Evolutionary conservation across 768 basidiomycete species (phyloP).

Genomic region (Agaricus sinodeliciosus): DNA sequence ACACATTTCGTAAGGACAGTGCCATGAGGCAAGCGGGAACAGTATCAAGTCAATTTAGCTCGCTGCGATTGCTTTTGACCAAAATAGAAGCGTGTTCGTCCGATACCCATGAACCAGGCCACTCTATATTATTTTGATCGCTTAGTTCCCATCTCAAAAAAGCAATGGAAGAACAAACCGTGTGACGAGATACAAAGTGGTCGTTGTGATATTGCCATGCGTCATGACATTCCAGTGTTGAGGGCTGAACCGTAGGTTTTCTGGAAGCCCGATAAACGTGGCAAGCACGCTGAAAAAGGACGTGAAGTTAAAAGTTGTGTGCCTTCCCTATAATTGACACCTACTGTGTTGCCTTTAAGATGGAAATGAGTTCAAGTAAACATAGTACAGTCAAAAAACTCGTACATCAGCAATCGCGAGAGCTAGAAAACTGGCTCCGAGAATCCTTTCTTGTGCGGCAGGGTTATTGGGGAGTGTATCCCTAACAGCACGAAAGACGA

Average conservation of each 20-base stretch:
- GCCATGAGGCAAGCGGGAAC: background rate
- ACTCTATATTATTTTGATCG: slow-evolving; percentile 23
- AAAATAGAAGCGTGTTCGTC: slow-evolving; percentile 22
- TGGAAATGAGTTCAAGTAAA: background rate
- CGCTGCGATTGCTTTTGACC: slow-evolving; percentile 14
- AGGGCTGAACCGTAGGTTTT: slow-evolving; percentile 41
- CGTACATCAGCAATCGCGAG: slow-evolving; percentile 63
- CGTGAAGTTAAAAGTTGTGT: slow-evolving; percentile 3
- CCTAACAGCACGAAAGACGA: slow-evolving; percentile 65
- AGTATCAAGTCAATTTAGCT: background rate
- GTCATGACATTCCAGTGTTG: slow-evolving; percentile 63
- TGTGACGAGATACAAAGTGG: slow-evolving; percentile 45
- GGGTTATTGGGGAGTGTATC: slow-evolving; percentile 54
- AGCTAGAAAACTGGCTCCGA: slow-evolving; percentile 60
- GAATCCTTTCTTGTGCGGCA: slow-evolving; percentile 60
- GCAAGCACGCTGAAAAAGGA: slow-evolving; percentile 41
- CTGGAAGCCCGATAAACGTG: slow-evolving; percentile 54
- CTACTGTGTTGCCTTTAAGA: slow-evolving; percentile 53
- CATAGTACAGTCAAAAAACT: background rate
- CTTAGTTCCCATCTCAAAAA: background rate
- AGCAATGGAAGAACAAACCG: slow-evolving; percentile 34
- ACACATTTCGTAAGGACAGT: background rate
- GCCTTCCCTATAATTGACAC: slow-evolving; percentile 14
- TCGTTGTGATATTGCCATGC: slow-evolving; percentile 71
- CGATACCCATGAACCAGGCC: slow-evolving; percentile 42